Conservation (phyloP, 1,139 yeast genomes). For the Debaryomycetaceae sp. region DNA sequence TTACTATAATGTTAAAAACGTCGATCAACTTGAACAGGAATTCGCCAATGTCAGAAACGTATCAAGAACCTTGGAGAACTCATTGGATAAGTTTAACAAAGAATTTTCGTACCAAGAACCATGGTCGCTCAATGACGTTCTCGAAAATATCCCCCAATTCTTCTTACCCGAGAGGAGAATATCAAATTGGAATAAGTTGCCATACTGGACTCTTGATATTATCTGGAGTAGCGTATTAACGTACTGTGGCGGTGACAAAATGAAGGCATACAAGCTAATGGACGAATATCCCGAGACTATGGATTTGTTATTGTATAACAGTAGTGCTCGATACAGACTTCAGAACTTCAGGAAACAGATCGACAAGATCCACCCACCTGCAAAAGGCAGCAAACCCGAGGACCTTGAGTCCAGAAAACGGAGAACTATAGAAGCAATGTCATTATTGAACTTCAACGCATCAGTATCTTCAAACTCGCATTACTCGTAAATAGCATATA, state of each 20-base stretch:
- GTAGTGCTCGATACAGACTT: slow-evolving; percentile 14
- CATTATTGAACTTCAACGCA: not conserved
- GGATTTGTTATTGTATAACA: slow-evolving; percentile 23
- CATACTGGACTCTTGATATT: slow-evolving; percentile 12
- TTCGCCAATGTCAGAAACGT: slow-evolving; percentile 4
- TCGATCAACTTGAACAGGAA: slow-evolving; percentile 8
- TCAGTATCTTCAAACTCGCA: not conserved
- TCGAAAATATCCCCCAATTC: slow-evolving; percentile 18
- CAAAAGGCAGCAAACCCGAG: slow-evolving; percentile 15
- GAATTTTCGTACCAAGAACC: not conserved
- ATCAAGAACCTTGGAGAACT: slow-evolving; percentile 6
- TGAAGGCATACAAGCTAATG: slow-evolving; percentile 21
- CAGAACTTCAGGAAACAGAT: slow-evolving; percentile 22
- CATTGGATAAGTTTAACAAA: slow-evolving; percentile 7
- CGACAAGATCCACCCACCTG: slow-evolving; percentile 18
- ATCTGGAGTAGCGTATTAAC: slow-evolving; percentile 16
- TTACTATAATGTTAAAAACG: slow-evolving; percentile 22
- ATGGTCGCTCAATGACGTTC: slow-evolving; percentile 11
- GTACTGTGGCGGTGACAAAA: slow-evolving; percentile 14
- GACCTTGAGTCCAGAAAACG: slow-evolving; percentile 16
- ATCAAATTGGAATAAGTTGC: slow-evolving; percentile 17
- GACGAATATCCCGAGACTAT: slow-evolving; percentile 34
- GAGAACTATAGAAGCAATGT: slow-evolving; percentile 18
- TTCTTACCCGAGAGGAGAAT: slow-evolving; percentile 24
- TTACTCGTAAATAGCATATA: slow-evolving; percentile 3